These are phyloP conservation scores for Coelastrella sp. DNA, from an alignment of 139 green algal genomes.

Conservation along the genomic window DNA sequence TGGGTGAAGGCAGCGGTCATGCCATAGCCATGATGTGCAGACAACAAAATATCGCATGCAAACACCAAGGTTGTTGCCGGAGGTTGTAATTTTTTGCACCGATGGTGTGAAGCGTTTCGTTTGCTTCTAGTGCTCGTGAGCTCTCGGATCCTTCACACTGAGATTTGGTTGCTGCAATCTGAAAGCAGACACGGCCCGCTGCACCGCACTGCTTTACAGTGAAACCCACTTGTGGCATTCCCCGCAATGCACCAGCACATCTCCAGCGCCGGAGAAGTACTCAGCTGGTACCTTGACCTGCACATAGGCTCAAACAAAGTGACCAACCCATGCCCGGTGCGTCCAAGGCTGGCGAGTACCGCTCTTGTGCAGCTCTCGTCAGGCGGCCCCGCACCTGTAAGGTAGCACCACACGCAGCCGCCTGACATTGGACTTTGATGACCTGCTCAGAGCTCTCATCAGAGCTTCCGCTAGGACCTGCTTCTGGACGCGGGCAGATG, in stretches of 20 bases:
- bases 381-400: slow-evolving; percentile 7
- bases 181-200: background rate
- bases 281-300: background rate
- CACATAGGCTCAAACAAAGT: background rate
- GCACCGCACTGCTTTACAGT: background rate
- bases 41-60: too few relatives aligned
- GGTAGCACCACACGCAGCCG: slow-evolving; percentile 14
- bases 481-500: background rate
- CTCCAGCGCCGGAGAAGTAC: slow-evolving; percentile 1
- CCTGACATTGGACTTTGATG: slow-evolving; percentile 30
- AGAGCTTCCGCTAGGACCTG: background rate
- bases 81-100: background rate
- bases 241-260: slow-evolving; percentile 23
- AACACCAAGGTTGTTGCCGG: too few relatives aligned
- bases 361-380: background rate
- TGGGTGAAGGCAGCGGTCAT: background rate
- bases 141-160: too few relatives aligned
- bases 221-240: slow-evolving; percentile 20
- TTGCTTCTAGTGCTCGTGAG: too few relatives aligned
- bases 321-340: background rate
- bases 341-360: background rate
- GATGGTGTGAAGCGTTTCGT: background rate
- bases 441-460: background rate
- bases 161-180: background rate
- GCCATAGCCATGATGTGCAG: background rate